Evolutionary conservation across 1,139 yeast species (phyloP), one percentile per base, ranked within the genome.

Genomic region (Geotrichum siamense): DNA sequence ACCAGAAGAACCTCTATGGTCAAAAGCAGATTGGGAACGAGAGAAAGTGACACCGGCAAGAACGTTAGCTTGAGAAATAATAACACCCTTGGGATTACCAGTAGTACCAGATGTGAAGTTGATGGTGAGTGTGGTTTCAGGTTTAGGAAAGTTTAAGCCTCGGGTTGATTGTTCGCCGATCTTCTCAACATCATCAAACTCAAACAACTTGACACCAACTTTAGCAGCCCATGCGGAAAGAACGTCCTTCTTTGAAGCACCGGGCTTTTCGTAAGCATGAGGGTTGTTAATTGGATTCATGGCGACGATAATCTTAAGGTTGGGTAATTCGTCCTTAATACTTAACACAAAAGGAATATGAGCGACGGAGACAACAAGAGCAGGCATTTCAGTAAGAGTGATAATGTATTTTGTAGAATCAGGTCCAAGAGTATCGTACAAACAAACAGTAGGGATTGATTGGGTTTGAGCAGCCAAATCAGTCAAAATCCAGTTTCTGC

Each of bases 81-180:
- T 73, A n/a, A 79, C 89, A 38, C 89, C 89, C 60, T 82, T 82
- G 89, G 89, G 39, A 45, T 69, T 61, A 15, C 87, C 87, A 3
- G 89, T 80, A 20, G 89, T 79, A 27, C 89, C 89, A 5, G 87
- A 79, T 12, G 94, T 83, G 62, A 82, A 83, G 35, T 82, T 78
- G 50, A 83, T 77, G 40, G 89, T 79, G 53, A 77, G 75, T 15
- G 71, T 51, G 29, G 79, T 71, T 5, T 76, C 72, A 1, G 79
- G 73, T 0, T 56, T 60, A 13, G 87, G 83, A 5, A 76, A 74
- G 30, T 65, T 61, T 40, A 69, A 69, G 1, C 70, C 67, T 6
- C 67, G 57, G 3, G 75, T 74, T 53, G 69, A 68, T 25, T 71
- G 56, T 38, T 62, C 63, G 21, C 91, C 93, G 29, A 79, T 60